Evolutionary conservation across 164 flowering plant species (phyloP).

Genomic region (Tetrastigma voinierianum): DNA sequence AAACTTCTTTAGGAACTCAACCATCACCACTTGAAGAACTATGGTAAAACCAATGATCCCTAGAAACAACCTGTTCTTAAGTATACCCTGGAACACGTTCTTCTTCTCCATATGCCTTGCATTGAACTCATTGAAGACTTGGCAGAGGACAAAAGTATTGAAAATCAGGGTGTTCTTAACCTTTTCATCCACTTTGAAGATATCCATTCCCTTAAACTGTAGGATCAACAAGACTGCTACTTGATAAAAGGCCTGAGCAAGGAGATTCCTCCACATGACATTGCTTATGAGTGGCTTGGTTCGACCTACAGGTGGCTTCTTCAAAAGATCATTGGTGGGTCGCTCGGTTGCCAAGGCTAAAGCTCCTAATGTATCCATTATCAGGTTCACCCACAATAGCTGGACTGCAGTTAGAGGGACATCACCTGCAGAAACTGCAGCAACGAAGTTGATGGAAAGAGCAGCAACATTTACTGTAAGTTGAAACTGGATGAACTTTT

Average conservation of each 20-base stretch:
- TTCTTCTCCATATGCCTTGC: slow-evolving; percentile 36
- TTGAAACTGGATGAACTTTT: slow-evolving; percentile 50
- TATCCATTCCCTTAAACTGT: slow-evolving; percentile 29
- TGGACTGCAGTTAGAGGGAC: slow-evolving; percentile 41
- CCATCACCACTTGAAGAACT: slow-evolving; percentile 32
- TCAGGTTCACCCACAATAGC: slow-evolving; percentile 46
- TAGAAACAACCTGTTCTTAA: slow-evolving; percentile 27
- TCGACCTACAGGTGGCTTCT: slow-evolving; percentile 27
- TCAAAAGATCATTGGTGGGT: slow-evolving; percentile 35
- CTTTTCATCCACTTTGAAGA: not conserved
- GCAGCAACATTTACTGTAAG: slow-evolving; percentile 49
- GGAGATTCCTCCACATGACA: slow-evolving; percentile 42
- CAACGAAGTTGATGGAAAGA: slow-evolving; percentile 34
- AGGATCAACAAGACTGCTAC: slow-evolving; percentile 25
- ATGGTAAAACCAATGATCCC: slow-evolving; percentile 27
- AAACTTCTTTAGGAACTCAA: slow-evolving; percentile 29
- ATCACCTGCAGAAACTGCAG: slow-evolving; percentile 35
- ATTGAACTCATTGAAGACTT: slow-evolving; percentile 38
- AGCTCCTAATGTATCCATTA: slow-evolving; percentile 45
- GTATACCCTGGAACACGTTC: slow-evolving; percentile 35
- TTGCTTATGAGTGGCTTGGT: slow-evolving; percentile 34
- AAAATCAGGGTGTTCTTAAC: slow-evolving; percentile 13
- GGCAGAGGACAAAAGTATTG: slow-evolving; percentile 45
- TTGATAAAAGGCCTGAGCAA: slow-evolving; percentile 38
- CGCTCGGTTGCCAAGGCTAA: slow-evolving; percentile 34